Conservation (phyloP, 2,329 filamentous ascomycete species). For the Fusarium sp. region DNA sequence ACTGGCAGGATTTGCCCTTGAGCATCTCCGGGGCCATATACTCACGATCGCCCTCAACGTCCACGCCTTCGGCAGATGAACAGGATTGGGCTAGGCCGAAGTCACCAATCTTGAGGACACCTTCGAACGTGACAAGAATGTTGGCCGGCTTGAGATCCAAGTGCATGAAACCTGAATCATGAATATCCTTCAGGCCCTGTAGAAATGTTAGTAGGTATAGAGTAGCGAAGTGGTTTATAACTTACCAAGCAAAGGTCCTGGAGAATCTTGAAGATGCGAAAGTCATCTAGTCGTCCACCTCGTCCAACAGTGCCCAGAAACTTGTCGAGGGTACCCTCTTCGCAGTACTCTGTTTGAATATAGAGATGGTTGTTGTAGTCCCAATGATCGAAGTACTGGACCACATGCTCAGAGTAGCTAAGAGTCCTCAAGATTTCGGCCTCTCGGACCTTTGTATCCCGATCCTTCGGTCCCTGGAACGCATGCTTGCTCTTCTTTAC, state of each 20-base stretch:
- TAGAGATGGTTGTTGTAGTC: slow-evolving; percentile 86
- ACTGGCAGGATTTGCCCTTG: slow-evolving; percentile 84
- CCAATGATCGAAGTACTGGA: slow-evolving; percentile 87
- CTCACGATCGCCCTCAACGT: slow-evolving; percentile 93
- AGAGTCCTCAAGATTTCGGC: slow-evolving; percentile 81
- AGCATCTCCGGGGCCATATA: slow-evolving; percentile 96
- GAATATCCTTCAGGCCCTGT: slow-evolving; percentile 88
- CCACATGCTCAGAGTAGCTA: slow-evolving; percentile 81
- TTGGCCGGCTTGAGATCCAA: slow-evolving; percentile 88
- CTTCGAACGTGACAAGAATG: slow-evolving; percentile 82
- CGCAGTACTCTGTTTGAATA: slow-evolving; percentile 97
- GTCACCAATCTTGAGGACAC: slow-evolving; percentile 83
- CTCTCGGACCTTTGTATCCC: slow-evolving; percentile 84
- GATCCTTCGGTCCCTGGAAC: slow-evolving; percentile 79
- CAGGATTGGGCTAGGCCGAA: slow-evolving; percentile 83
- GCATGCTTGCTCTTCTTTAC: slow-evolving; percentile 92
- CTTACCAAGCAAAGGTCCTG: slow-evolving; percentile 84
- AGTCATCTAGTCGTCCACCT: slow-evolving; percentile 90
- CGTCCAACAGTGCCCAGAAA: slow-evolving; percentile 86
- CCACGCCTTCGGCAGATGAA: slow-evolving; percentile 78
- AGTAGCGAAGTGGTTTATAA: neutral
- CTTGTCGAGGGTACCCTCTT: slow-evolving; percentile 87
- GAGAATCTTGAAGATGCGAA: slow-evolving; percentile 97
- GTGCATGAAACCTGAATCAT: slow-evolving; percentile 85
- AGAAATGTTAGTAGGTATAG: slow-evolving; percentile 10